phyloP scores from a whole-genome alignment of 805 yeast species.

The Candida hispaniensis region DNA sequence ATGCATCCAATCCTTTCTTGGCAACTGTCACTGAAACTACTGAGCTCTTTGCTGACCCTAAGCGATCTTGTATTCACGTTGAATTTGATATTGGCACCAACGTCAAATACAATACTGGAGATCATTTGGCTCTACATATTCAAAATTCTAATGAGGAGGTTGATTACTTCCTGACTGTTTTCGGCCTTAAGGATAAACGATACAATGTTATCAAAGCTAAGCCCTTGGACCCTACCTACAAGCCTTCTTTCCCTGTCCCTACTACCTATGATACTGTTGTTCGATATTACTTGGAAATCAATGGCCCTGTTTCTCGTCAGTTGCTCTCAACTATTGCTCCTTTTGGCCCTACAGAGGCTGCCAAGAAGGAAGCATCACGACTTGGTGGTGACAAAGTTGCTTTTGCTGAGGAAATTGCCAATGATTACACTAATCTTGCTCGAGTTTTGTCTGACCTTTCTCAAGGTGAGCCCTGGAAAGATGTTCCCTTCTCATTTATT shows the following conservation, averaged over 20 bases:
- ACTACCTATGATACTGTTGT: constrained; percentile 81
- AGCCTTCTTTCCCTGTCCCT: constrained; percentile 40
- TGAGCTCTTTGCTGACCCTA: constrained; percentile 56
- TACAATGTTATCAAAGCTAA: constrained; percentile 51
- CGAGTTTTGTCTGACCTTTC: constrained; percentile 60
- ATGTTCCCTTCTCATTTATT: constrained; percentile 74
- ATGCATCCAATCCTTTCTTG: constrained; percentile 69
- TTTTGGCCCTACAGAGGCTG: constrained; percentile 64
- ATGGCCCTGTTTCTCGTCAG: constrained; percentile 91
- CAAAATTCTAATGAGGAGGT: constrained; percentile 74
- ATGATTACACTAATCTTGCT: constrained; percentile 57
- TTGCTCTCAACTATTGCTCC: constrained; percentile 58
- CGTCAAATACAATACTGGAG: constrained; percentile 85
- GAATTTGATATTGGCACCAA: constrained; percentile 75
- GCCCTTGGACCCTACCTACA: constrained; percentile 47
- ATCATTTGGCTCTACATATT: constrained; percentile 92
- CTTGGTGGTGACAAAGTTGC: constrained; percentile 58
- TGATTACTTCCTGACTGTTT: constrained; percentile 49
- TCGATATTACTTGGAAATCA: constrained; percentile 79
- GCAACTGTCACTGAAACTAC: constrained; percentile 51
- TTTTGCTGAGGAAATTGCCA: constrained; percentile 56
- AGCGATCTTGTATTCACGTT: constrained; percentile 77
- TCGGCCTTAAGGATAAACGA: constrained; percentile 45
- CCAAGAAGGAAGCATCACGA: constrained; percentile 37
- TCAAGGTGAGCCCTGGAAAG: constrained; percentile 53